A percentile compares a stretch with the other conserved stretches of the same genome.
phyloP scores from a whole-genome alignment of 768 basidiomycete genomes.

The Suillus hirtellus region DNA sequence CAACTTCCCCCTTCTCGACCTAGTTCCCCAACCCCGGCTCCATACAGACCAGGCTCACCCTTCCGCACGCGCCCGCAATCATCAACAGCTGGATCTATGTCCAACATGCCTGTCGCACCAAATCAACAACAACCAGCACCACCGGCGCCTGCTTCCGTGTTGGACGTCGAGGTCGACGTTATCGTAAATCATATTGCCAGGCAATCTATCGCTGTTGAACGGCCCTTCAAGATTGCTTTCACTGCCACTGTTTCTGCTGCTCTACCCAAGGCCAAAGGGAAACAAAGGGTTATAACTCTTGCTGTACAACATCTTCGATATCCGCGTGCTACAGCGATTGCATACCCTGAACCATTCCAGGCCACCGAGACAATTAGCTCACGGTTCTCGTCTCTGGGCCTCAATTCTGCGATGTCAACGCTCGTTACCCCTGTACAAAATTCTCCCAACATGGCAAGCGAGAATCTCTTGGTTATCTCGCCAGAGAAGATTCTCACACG shows the following conservation, averaged over 20 bases:
- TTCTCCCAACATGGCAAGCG: conserved; percentile 1
- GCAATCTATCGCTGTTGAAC: conserved; percentile 47
- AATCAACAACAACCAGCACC: conserved; percentile 24
- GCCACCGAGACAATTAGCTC: conserved; percentile 4
- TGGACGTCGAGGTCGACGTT: conserved; percentile 59
- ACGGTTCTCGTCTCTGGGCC: conserved; percentile 13
- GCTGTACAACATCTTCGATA: conserved; percentile 69
- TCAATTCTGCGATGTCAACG: conserved; percentile 11
- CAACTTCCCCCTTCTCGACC: conserved; percentile 53
- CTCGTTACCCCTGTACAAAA: conserved; percentile 11
- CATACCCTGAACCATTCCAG: conserved; percentile 11
- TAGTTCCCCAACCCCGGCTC: conserved; percentile 50
- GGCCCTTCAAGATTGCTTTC: conserved; percentile 60
- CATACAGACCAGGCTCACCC: conserved; percentile 47
- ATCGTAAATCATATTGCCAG: conserved; percentile 51
- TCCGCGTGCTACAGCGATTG: conserved; percentile 28
- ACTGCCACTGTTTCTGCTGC: conserved; percentile 51
- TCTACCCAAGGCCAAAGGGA: conserved; percentile 35
- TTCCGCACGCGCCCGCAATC: conserved; percentile 40
- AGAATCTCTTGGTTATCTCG: conserved; percentile 18
- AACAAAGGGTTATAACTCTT: conserved; percentile 47
- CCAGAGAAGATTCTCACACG: conserved; percentile 16
- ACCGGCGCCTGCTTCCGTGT: conserved; percentile 20
- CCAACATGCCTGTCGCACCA: conserved; percentile 14
- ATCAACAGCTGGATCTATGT: conserved; percentile 28